A percentile compares a stretch with the other conserved stretches of the same genome.
These are phyloP conservation scores for Trichosporon inkin DNA, from an alignment of 1,284 basidiomycete species.

Conservation along the genomic window DNA sequence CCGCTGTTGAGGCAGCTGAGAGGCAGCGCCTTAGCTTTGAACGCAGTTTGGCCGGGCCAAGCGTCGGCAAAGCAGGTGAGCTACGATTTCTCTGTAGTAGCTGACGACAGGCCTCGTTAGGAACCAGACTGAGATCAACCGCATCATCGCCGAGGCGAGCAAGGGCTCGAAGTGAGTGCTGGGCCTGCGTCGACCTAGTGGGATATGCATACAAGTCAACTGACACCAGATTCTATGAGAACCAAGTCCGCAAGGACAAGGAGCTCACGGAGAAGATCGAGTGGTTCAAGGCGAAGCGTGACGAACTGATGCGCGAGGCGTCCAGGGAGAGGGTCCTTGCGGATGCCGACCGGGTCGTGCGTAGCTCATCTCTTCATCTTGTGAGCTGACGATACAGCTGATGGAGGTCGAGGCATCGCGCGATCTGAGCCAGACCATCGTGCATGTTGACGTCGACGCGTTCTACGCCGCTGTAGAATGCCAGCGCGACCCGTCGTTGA, in stretches of 20 bases:
- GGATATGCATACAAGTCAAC: background rate
- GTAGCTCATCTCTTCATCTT: constrained; percentile 1
- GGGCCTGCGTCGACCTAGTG: too few species aligned
- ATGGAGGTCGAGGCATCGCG: constrained; percentile 68
- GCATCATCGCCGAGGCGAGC: constrained; percentile 49
- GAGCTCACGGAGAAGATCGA: constrained; percentile 47
- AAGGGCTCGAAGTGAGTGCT: constrained; percentile 46
- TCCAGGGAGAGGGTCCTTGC: constrained; percentile 31
- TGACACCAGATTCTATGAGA: constrained; percentile 41
- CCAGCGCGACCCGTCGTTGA: constrained; percentile 69
- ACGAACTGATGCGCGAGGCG: constrained; percentile 39
- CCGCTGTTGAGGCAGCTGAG: constrained; percentile 24
- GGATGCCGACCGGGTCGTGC: constrained; percentile 47
- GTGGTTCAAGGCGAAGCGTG: constrained; percentile 46
- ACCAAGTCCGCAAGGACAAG: constrained; percentile 47
- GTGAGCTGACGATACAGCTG: constrained; percentile 54
- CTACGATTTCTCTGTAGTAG: background rate
- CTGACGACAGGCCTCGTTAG: constrained; percentile 36
- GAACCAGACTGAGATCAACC: constrained; percentile 50
- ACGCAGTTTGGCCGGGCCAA: constrained; percentile 48
- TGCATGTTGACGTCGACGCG: constrained; percentile 50
- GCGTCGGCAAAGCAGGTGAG: constrained; percentile 49
- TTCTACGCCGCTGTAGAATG: constrained; percentile 56
- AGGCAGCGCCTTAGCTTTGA: constrained; percentile 40
- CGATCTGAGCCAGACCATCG: constrained; percentile 73